Percentiles rank a stretch among this genome's conserved stretches.
Conservation (phyloP, 2,329 filamentous ascomycete species). For the Ceratocystis eucalypticola region DNA sequence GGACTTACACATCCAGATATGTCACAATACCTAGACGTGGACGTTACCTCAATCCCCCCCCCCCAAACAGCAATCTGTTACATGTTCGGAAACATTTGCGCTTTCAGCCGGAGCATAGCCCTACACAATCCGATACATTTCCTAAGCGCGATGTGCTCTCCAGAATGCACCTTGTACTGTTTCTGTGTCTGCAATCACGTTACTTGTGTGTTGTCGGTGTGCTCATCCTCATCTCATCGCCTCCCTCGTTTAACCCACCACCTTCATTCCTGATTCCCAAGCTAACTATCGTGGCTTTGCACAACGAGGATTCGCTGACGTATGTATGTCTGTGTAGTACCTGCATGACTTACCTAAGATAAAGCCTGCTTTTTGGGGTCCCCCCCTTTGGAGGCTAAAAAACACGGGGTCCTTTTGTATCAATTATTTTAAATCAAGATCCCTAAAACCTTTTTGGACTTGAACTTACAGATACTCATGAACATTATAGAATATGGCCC, state of each 20-base stretch:
- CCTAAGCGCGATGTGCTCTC: neutral
- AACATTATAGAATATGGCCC: too few relatives aligned
- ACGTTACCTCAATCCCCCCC: neutral
- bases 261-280: neutral
- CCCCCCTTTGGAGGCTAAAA: neutral
- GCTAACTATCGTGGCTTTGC: constrained; percentile 7
- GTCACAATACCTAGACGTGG: neutral
- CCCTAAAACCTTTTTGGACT: neutral
- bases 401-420: neutral
- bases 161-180: neutral
- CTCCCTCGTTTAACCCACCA: neutral
- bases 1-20: neutral
- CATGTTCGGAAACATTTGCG: constrained; percentile 1
- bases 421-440: neutral
- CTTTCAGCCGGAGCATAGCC: neutral
- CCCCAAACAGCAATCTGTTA: neutral
- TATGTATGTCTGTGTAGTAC: neutral
- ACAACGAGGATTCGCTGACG: neutral
- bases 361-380: neutral
- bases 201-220: neutral
- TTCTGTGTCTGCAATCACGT: neutral
- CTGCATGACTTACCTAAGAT: neutral
- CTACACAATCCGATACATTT: neutral
- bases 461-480: too few relatives aligned
- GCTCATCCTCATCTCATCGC: neutral